These are phyloP conservation scores for Globisporangium canariense DNA, from an alignment of 352 stramenopile species.

Conservation along the genomic window DNA sequence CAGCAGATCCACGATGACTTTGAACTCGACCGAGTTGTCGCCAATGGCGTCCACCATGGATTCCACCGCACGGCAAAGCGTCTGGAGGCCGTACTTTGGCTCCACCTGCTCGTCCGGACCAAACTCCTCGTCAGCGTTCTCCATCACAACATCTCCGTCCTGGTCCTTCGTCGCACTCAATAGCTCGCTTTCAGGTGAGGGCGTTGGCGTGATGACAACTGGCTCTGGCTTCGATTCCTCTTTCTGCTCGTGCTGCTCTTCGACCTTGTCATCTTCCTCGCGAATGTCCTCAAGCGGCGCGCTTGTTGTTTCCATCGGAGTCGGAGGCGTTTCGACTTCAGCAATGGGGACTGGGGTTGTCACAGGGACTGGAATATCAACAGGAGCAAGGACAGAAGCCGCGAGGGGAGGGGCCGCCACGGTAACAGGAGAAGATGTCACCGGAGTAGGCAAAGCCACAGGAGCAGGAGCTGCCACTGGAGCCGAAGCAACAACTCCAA, in stretches of 20 bases:
- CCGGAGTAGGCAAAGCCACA: not conserved
- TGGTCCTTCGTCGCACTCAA: constrained; percentile 20
- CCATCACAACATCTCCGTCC: constrained; percentile 73
- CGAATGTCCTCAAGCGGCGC: constrained; percentile 9
- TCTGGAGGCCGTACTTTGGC: constrained; percentile 76
- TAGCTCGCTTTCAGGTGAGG: constrained; percentile 1
- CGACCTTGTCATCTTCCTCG: constrained; percentile 4
- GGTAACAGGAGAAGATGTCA: not conserved
- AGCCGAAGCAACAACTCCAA: not conserved
- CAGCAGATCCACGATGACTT: constrained; percentile 71
- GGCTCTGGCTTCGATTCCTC: constrained; percentile 7
- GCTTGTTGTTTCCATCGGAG: not conserved
- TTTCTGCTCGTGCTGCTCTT: constrained; percentile 8
- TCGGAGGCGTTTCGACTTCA: not conserved
- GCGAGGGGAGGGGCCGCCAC: not conserved
- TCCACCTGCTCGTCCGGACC: constrained; percentile 26
- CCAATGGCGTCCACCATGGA: constrained; percentile 81
- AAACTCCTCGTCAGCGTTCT: constrained; percentile 3
- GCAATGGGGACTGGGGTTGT: not conserved
- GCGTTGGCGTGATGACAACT: not conserved
- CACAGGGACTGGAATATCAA: not conserved
- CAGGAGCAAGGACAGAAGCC: not conserved
- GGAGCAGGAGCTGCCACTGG: not conserved
- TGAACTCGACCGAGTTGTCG: constrained; percentile 54
- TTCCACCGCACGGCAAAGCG: constrained; percentile 68